These are phyloP conservation scores for Dacryopinax primogenitus DNA, from an alignment of 768 basidiomycete species.

Conservation along the genomic window DNA sequence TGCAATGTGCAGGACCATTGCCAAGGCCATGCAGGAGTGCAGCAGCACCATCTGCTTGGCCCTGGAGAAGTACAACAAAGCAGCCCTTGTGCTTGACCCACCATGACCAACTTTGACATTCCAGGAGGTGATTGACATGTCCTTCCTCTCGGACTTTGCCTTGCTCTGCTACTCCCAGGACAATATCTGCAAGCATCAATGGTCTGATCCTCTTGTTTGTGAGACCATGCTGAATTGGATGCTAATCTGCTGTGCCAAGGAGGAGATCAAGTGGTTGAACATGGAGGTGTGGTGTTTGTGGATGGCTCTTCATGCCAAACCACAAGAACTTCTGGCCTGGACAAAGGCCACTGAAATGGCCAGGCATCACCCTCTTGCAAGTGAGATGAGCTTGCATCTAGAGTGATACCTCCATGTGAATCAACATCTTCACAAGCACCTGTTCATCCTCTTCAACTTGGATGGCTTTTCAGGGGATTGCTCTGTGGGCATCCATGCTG, in stretches of 20 bases:
- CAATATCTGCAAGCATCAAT: neutral
- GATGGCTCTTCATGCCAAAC: neutral
- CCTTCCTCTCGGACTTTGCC: constrained; percentile 23
- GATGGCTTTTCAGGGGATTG: neutral
- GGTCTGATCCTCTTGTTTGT: neutral
- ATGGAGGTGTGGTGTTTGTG: neutral
- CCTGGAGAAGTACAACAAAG: neutral
- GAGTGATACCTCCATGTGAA: neutral
- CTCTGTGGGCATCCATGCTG: neutral
- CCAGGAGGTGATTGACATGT: constrained; percentile 12
- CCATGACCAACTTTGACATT: neutral
- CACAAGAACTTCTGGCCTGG: neutral
- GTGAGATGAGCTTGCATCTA: neutral
- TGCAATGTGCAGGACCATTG: neutral
- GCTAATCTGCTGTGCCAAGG: neutral
- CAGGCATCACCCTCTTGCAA: neutral
- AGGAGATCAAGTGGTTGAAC: constrained; percentile 3
- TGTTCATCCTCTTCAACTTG: neutral
- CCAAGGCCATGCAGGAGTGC: neutral
- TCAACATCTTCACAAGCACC: neutral
- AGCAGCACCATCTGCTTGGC: neutral
- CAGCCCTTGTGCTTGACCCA: neutral
- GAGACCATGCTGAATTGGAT: neutral
- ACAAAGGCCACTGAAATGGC: neutral
- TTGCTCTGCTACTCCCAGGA: constrained; percentile 19